Evolutionary conservation across 352 stramenopile species (phyloP), one percentile per base, ranked within the genome.

Genomic region (Globisporangium parvum): DNA sequence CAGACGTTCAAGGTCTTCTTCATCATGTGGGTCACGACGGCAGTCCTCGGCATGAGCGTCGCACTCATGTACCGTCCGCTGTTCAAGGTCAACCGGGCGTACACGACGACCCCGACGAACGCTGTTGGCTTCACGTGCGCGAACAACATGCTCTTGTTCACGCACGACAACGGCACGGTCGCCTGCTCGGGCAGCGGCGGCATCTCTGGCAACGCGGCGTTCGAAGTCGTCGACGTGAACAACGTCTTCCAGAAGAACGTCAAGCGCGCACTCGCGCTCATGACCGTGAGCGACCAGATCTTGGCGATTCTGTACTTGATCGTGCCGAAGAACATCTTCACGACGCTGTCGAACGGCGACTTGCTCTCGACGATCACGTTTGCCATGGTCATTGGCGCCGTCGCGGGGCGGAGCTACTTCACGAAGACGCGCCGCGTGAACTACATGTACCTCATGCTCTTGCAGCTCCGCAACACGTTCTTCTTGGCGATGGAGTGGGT

Each of bases 381-480:
- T 47, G 74, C 80, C 28, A 86, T 87, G 66, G 63, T 84, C 3
- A 57, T 93, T 10, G 80, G 80, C 4, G 73, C 75, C 0, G 65
- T 88, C 39, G 75, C 77, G 1, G 80, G 77, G 0, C 70, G 70
- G 26, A 79, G 54, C 51, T 87, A 74, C 60, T 85, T 87, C 48
- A 80, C 67, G 54, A 85, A 82, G 57, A 77, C 75, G 0, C 69
- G 73, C 4, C 57, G 51, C 6, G 60, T 83, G n/a, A 87, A 88
- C 47, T 88, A 88, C 57, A 24, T 88, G 17, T 90, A 90, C 61
- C 54, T 87, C 26, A 57, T 77, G 47, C 55, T 88, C n/a, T 50
- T 90, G 9, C 81, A 91, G 62, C 55, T 85, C 2, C 79, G 79
- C 49, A 87, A 88, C 63, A 79, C 77, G 15, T 81, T 90, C 56